Evolutionary conservation across 1,284 basidiomycete species (phyloP), one percentile per base, ranked within the genome.

Genomic region (Coniferiporia weirii): DNA sequence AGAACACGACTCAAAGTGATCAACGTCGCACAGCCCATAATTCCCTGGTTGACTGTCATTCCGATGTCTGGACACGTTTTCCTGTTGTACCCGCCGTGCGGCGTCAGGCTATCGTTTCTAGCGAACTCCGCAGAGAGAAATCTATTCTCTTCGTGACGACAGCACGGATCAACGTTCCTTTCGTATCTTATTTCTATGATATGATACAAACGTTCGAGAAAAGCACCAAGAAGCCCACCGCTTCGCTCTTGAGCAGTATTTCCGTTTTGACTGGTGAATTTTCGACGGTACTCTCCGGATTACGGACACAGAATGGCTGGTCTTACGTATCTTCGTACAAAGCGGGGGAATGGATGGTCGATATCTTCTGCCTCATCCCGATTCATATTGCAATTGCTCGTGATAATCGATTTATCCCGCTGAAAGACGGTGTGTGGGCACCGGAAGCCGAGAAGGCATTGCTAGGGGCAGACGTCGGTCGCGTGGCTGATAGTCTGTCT

Each of bases 21-120:
- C 61, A 61, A 8, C 53, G 40, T 19, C 61, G 45, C 1, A 75
- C 76, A 0, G 61, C 64, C 1, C 76, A 82, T 62, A 84, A 84
- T 55, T 77, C 71, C 50, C 68, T 85, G 7, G 68, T 85, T 5
- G 80, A 84, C 59, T 83, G 81, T 55, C 77, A 83, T 57, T 65
- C 74, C 0, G 83, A 85, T n/a, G 78, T 84, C 47, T 85, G 83
- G 83, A 80, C 76, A 2, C 78, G 82, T 2, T 85, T 82, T 64
- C 83, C 84, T 0, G 82, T 85, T 8, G 64, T 81, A 0, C 73
- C 83, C 1, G 81, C 82, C 0, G 75, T 86, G 36, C 74, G 74
- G 45, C 73, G 80, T 3, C 72, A 77, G 40, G 79, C 77, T 0
- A 75, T 79, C 17, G 70, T 75, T 0, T 73, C 72, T 1, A 63